phyloP scores from a whole-genome alignment of 83 land plant species.

The Thuja plicata region DNA sequence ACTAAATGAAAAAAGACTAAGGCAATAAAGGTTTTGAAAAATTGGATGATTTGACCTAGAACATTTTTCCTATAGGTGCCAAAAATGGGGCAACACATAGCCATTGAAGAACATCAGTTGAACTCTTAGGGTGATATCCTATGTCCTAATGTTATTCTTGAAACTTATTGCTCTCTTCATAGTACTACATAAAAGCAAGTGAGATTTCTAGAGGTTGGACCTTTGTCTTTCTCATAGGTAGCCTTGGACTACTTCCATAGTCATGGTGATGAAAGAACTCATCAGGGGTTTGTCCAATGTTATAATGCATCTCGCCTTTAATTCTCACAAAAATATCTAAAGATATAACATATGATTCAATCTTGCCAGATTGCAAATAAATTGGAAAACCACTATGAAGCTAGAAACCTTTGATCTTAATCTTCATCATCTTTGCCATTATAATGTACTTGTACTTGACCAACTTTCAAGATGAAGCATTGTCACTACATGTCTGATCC shows the following conservation, averaged over 20 bases:
- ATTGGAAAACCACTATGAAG: neutral
- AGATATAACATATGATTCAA: neutral
- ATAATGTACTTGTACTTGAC: neutral
- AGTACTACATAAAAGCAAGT: neutral
- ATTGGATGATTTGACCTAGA: too few species aligned
- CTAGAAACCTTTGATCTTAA: neutral
- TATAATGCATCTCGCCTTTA: neutral
- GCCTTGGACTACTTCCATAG: neutral
- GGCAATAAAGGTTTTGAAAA: too few species aligned
- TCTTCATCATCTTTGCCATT: neutral
- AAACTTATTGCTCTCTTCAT: neutral
- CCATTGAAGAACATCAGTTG: neutral
- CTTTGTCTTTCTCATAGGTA: neutral
- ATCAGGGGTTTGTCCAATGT: neutral
- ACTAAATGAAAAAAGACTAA: too few species aligned
- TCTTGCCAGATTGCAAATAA: neutral
- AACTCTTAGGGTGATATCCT: neutral
- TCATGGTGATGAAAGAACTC: neutral
- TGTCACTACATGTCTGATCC: neutral
- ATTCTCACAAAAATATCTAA: neutral
- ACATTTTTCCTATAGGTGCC: too few species aligned
- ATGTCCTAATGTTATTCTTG: neutral
- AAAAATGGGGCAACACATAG: too few species aligned
- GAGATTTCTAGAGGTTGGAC: neutral
- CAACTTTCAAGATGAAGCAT: neutral